Percentiles rank a stretch among this genome's conserved stretches.
Conservation (phyloP, 352 stramenopile genomes). For the Pythium brachiatum region DNA sequence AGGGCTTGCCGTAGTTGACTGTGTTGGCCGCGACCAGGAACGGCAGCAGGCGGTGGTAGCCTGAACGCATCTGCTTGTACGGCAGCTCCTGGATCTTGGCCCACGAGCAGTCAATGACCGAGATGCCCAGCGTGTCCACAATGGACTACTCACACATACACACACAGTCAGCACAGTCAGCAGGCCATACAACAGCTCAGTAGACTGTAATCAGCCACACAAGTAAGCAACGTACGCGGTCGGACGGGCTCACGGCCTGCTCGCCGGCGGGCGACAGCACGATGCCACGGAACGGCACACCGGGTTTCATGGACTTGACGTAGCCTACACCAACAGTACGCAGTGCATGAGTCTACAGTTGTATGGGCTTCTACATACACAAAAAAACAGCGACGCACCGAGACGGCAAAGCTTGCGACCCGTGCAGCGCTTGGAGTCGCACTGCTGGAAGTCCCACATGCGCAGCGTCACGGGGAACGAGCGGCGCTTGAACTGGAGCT, state of each 20-base stretch:
- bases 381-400: no score
- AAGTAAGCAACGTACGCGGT: conserved; percentile 40
- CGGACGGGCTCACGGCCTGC: conserved; percentile 88
- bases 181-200: not conserved
- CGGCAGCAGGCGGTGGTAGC: conserved; percentile 94
- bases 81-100: conserved; percentile 94
- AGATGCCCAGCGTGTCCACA: conserved; percentile 87
- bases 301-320: conserved; percentile 91
- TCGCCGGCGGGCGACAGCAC: conserved; percentile 93
- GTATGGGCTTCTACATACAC: no score
- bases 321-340: conserved; percentile 43
- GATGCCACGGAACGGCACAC: conserved; percentile 92
- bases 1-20: conserved; percentile 98
- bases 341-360: not conserved
- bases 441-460: conserved; percentile 97
- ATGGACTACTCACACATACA: conserved; percentile 34
- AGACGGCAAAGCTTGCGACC: conserved; percentile 91
- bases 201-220: not conserved
- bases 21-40: conserved; percentile 98
- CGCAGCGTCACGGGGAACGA: conserved; percentile 81
- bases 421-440: conserved; percentile 94
- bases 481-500: conserved; percentile 60
- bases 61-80: conserved; percentile 92
- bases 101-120: conserved; percentile 98
- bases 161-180: not conserved